Evolutionary conservation across 2,329 filamentous ascomycete genomes (phyloP).

Genomic region (Nemania abortiva): DNA sequence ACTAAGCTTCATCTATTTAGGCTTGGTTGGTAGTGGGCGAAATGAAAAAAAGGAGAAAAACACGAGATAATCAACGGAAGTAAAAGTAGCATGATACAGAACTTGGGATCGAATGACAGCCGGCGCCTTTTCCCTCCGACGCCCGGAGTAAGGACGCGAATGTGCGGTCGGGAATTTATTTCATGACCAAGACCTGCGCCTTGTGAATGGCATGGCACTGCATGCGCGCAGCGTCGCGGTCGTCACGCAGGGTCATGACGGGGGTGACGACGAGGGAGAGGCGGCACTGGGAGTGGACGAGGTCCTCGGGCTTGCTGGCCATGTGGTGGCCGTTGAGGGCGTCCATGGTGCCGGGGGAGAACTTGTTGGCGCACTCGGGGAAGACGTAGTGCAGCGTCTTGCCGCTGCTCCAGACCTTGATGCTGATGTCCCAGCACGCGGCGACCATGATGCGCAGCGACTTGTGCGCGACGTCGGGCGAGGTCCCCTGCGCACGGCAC

Average conservation of each 20-base stretch:
- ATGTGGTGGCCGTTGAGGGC: slow-evolving; percentile 44
- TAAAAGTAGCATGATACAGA: neutral
- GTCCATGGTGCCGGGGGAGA: slow-evolving; percentile 46
- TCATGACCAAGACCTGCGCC: slow-evolving; percentile 51
- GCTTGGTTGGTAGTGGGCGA: neutral
- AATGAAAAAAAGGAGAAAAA: neutral
- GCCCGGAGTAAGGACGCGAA: neutral
- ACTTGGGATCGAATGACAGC: neutral
- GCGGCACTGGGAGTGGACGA: slow-evolving; percentile 46
- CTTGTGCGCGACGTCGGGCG: slow-evolving; percentile 39
- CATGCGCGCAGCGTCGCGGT: slow-evolving; percentile 42
- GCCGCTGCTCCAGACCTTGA: slow-evolving; percentile 49
- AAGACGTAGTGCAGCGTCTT: slow-evolving; percentile 51
- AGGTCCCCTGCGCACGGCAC: slow-evolving; percentile 38
- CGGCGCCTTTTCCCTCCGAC: neutral
- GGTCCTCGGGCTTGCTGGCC: slow-evolving; percentile 33
- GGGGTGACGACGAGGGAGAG: slow-evolving; percentile 49
- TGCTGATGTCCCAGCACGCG: slow-evolving; percentile 47
- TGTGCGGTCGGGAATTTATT: slow-evolving; percentile 38
- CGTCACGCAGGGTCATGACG: slow-evolving; percentile 47
- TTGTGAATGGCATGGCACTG: slow-evolving; percentile 46
- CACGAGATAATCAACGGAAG: neutral
- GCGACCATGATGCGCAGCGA: slow-evolving; percentile 44
- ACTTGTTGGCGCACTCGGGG: slow-evolving; percentile 48
- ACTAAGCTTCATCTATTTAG: slow-evolving; percentile 40